Evolutionary conservation across 1,284 basidiomycete genomes (phyloP).

Genomic region (Cutaneotrichosporon daszewskae): DNA sequence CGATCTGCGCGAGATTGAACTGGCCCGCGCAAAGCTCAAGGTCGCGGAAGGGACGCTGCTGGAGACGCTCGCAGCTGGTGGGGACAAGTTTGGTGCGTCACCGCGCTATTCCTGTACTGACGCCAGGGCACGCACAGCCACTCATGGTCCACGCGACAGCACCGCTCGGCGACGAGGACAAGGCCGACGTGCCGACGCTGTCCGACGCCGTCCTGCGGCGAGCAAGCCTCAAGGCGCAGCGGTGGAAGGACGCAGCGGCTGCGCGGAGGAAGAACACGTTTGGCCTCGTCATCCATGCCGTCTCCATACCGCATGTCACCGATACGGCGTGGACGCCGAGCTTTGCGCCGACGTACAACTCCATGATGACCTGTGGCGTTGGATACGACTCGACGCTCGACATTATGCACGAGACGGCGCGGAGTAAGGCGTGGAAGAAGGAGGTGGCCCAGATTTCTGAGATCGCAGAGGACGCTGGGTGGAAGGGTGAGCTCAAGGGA

Average conservation of each 20-base stretch:
- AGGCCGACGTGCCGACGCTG: slow-evolving; percentile 17
- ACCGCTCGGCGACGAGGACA: slow-evolving; percentile 5
- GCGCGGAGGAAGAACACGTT: slow-evolving; percentile 4
- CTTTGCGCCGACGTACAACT: slow-evolving; percentile 38
- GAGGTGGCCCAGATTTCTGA: slow-evolving; percentile 3
- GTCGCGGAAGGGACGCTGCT: slow-evolving; percentile 15
- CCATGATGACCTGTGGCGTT: slow-evolving; percentile 21
- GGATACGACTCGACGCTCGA: slow-evolving; percentile 34
- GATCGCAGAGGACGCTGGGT: slow-evolving; percentile 5
- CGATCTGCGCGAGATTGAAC: slow-evolving; percentile 27
- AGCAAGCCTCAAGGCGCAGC: slow-evolving; percentile 34
- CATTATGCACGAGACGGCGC: slow-evolving; percentile 34
- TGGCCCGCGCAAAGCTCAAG: slow-evolving; percentile 9
- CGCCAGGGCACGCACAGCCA: slow-evolving; percentile 28
- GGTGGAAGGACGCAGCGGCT: slow-evolving; percentile 31
- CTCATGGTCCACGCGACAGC: slow-evolving; percentile 26
- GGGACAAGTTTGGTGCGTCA: slow-evolving; percentile 32
- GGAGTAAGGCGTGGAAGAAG: slow-evolving; percentile 21
- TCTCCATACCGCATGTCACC: slow-evolving; percentile 1
- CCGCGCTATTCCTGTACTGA: slow-evolving; percentile 10
- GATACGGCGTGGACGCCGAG: slow-evolving; percentile 24
- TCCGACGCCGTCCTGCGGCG: slow-evolving; percentile 28
- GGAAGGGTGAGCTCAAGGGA: slow-evolving; percentile 5
- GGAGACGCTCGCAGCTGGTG: slow-evolving; percentile 19
- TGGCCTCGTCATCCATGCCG: slow-evolving; percentile 1